These are phyloP conservation scores for Periglandula ipomoeae DNA, from an alignment of 2,329 filamentous ascomycete species.

Conservation along the genomic window DNA sequence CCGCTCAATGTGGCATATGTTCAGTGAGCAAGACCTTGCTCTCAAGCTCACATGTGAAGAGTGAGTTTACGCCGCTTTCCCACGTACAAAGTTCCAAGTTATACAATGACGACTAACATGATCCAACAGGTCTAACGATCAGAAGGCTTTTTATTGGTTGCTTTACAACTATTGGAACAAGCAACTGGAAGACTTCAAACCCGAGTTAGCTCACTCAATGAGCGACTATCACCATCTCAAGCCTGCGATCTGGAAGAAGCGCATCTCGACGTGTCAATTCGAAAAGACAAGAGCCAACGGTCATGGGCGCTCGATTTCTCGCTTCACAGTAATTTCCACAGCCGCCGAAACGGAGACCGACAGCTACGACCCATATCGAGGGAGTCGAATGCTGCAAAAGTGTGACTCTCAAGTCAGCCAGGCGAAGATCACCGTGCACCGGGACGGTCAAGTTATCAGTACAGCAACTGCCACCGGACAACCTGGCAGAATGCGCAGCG, in stretches of 20 bases:
- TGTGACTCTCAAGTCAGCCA: slow-evolving; percentile 44
- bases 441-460: slow-evolving; percentile 28
- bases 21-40: slow-evolving; percentile 62
- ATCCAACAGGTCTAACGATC: slow-evolving; percentile 62
- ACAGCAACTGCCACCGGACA: slow-evolving; percentile 16
- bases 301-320: slow-evolving; percentile 45
- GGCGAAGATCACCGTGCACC: slow-evolving; percentile 61
- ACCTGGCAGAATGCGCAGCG: slow-evolving; percentile 24
- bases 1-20: slow-evolving; percentile 84
- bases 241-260: slow-evolving; percentile 47
- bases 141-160: slow-evolving; percentile 87
- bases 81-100: background rate
- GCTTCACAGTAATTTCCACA: slow-evolving; percentile 58
- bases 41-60: slow-evolving; percentile 56
- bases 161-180: slow-evolving; percentile 74
- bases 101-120: slow-evolving; percentile 17
- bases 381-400: slow-evolving; percentile 43
- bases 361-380: slow-evolving; percentile 80
- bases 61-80: slow-evolving; percentile 35
- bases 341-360: slow-evolving; percentile 41
- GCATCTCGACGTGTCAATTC: slow-evolving; percentile 54
- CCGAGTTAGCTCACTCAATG: slow-evolving; percentile 69
- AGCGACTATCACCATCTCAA: slow-evolving; percentile 84
- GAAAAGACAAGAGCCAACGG: slow-evolving; percentile 35
- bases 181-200: slow-evolving; percentile 79